phyloP scores from a whole-genome alignment of 805 yeast species.

The Helenozyma rhizophorensis region DNA sequence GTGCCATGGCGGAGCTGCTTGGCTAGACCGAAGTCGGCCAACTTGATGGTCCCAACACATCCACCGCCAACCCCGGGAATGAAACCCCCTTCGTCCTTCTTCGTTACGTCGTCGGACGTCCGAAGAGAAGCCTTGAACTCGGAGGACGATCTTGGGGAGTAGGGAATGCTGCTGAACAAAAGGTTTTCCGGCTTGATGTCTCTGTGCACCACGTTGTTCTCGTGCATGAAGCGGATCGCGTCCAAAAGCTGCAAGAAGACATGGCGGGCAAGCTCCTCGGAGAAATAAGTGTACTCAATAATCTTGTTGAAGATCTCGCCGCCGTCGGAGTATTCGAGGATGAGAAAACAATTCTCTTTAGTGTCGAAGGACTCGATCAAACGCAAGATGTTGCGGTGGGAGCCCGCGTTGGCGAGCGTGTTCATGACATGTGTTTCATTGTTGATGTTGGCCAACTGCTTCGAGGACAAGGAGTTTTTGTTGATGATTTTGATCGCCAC shows the following conservation, averaged over 20 bases:
- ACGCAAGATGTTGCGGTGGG: constrained; percentile 60
- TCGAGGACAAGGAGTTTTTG: constrained; percentile 60
- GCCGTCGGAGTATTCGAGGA: constrained; percentile 71
- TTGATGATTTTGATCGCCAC: constrained; percentile 62
- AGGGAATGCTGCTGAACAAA: constrained; percentile 56
- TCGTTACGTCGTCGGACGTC: constrained; percentile 63
- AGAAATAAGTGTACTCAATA: constrained; percentile 61
- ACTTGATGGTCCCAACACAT: constrained; percentile 80
- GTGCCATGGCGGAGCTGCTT: constrained; percentile 77
- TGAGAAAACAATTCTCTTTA: constrained; percentile 56
- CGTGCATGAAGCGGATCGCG: constrained; percentile 67
- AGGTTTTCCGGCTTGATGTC: constrained; percentile 82
- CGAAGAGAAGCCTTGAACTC: constrained; percentile 40
- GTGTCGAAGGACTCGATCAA: constrained; percentile 66
- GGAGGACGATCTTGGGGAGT: constrained; percentile 37
- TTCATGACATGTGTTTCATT: constrained; percentile 79
- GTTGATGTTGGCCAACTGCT: constrained; percentile 63
- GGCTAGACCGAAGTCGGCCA: constrained; percentile 94
- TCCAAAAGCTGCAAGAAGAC: constrained; percentile 59
- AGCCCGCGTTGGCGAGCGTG: constrained; percentile 37
- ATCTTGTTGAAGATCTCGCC: constrained; percentile 73
- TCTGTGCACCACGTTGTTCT: constrained; percentile 75
- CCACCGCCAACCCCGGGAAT: constrained; percentile 84
- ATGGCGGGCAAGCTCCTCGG: constrained; percentile 62
- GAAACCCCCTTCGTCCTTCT: constrained; percentile 86